phyloP scores from a whole-genome alignment of 1,139 yeast genomes.

The Kurtzmaniella quercitrusa region DNA sequence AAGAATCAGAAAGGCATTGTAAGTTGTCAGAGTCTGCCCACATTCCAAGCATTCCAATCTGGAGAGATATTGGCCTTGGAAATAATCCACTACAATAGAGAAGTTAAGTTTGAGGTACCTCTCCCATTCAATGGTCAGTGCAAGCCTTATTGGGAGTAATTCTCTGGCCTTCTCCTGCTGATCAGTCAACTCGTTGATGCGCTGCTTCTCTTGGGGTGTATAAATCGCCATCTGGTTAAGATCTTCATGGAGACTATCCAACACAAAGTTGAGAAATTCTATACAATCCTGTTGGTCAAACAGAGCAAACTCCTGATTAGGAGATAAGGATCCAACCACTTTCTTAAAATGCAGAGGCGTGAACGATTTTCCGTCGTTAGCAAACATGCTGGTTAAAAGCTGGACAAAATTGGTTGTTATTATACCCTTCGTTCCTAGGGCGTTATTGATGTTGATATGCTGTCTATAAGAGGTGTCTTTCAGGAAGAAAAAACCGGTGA shows the following conservation, averaged over 20 bases:
- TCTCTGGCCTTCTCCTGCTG: slow-evolving; percentile 78
- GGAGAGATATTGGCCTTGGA: slow-evolving; percentile 89
- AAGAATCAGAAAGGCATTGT: slow-evolving; percentile 72
- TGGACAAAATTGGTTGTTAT: slow-evolving; percentile 71
- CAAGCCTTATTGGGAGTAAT: slow-evolving; percentile 69
- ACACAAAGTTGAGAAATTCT: slow-evolving; percentile 77
- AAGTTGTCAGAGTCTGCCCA: slow-evolving; percentile 78
- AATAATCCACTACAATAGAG: slow-evolving; percentile 78
- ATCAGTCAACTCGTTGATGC: slow-evolving; percentile 51
- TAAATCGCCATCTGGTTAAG: slow-evolving; percentile 54
- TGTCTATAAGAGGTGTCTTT: slow-evolving; percentile 46
- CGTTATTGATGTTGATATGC: slow-evolving; percentile 72
- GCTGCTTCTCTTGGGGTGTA: slow-evolving; percentile 33
- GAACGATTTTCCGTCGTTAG: slow-evolving; percentile 43
- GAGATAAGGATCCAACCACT: slow-evolving; percentile 65
- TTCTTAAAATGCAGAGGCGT: slow-evolving; percentile 58
- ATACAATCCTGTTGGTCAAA: slow-evolving; percentile 91
- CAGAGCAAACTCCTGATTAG: slow-evolving; percentile 58
- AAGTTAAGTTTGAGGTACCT: slow-evolving; percentile 79
- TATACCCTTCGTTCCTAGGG: slow-evolving; percentile 79
- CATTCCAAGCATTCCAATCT: slow-evolving; percentile 75
- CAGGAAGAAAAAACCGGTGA: slow-evolving; percentile 37
- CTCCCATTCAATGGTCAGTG: slow-evolving; percentile 95
- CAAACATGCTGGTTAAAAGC: slow-evolving; percentile 56
- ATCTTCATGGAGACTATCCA: slow-evolving; percentile 89